Conservation (phyloP, 23 red algal genomes). For the Gracilaria domingensis region DNA sequence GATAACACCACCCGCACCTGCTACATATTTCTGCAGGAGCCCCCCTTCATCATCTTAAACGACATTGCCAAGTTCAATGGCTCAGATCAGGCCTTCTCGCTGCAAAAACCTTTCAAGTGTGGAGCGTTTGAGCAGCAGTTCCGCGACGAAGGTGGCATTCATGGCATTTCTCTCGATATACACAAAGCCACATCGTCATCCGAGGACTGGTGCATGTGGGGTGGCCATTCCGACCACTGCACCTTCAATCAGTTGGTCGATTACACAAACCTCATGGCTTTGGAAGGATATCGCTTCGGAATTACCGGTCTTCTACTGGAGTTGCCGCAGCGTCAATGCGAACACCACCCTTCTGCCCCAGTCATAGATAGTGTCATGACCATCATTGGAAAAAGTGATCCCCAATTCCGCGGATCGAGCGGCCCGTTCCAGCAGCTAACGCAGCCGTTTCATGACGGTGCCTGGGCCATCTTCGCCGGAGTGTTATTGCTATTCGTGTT, state of each 20-base stretch:
- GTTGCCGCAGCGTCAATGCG: constrained; percentile 31
- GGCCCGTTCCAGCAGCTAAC: constrained; percentile 44
- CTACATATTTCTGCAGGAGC: constrained; percentile 50
- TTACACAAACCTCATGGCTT: constrained; percentile 1
- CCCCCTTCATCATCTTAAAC: constrained; percentile 50
- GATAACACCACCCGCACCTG: constrained; percentile 8
- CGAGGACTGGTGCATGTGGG: constrained; percentile 49
- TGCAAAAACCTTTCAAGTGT: constrained; percentile 39
- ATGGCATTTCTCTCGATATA: constrained; percentile 10
- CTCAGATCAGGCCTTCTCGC: background rate
- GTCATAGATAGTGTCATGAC: constrained; percentile 29
- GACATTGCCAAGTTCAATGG: background rate
- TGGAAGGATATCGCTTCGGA: constrained; percentile 21
- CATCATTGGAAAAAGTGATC: constrained; percentile 13
- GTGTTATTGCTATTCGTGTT: constrained; percentile 25
- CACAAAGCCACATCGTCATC: constrained; percentile 35
- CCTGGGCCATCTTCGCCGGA: constrained; percentile 61
- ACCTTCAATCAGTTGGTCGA: constrained; percentile 48
- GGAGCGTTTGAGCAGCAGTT: constrained; percentile 7
- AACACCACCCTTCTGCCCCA: constrained; percentile 19
- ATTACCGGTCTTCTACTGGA: constrained; percentile 42
- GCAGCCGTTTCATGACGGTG: constrained; percentile 17
- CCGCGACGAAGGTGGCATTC: background rate
- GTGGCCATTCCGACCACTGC: constrained; percentile 38
- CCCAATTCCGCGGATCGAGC: background rate